These are phyloP conservation scores for Alternaria sp. DNA, from an alignment of 2,329 filamentous ascomycete species.

Conservation along the genomic window DNA sequence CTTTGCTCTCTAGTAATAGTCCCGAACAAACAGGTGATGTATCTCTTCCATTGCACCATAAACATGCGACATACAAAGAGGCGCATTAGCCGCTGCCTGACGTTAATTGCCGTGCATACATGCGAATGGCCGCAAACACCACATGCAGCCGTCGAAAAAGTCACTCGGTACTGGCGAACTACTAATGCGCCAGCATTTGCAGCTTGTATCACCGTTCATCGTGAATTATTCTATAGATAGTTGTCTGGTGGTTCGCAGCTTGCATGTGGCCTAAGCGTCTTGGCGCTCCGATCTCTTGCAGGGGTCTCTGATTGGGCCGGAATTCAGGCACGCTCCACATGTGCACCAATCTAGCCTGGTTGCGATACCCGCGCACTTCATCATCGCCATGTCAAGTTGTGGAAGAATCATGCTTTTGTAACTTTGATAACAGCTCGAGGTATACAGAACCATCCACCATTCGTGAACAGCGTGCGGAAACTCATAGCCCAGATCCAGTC, in stretches of 20 bases:
- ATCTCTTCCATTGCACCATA: constrained; percentile 24
- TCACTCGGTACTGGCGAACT: background rate
- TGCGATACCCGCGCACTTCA: constrained; percentile 1
- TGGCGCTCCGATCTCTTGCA: constrained; percentile 27
- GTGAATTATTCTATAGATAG: constrained; percentile 6
- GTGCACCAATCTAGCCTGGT: background rate
- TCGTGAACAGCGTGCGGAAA: constrained; percentile 11
- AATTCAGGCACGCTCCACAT: constrained; percentile 22
- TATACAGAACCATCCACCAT: constrained; percentile 16
- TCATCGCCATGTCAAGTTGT: background rate
- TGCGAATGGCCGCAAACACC: background rate
- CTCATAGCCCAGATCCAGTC: constrained; percentile 13
- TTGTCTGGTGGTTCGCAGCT: constrained; percentile 16
- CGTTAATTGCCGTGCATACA: constrained; percentile 13
- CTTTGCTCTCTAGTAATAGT: background rate
- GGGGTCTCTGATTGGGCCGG: constrained; percentile 22
- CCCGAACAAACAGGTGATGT: constrained; percentile 5
- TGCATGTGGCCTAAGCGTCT: constrained; percentile 25
- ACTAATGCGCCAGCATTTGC: background rate
- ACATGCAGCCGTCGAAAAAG: background rate
- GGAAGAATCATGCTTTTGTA: constrained; percentile 13
- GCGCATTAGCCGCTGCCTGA: constrained; percentile 30
- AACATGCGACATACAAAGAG: constrained; percentile 24
- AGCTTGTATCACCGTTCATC: background rate
- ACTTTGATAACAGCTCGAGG: constrained; percentile 17